Base-by-base conservation (phyloP, 768 basidiomycete species). In the Gymnopilus dilepis region DNA sequence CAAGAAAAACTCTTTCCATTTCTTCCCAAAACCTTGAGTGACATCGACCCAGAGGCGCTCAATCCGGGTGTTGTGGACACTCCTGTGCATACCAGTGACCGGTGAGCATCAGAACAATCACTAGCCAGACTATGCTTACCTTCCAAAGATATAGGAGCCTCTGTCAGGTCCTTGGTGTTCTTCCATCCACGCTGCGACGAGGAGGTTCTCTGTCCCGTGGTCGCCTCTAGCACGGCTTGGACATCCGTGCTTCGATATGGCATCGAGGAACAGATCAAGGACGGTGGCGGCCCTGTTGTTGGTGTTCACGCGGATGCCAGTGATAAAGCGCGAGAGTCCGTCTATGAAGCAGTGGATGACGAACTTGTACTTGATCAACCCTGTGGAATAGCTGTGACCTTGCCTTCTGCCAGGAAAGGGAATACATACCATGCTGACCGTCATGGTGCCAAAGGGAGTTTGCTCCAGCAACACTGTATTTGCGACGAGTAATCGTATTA, bases 11-110 rank as follows among this genome's bases (percentile, higher is more conserved):
- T 73, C 78, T 0, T 71, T 38, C 83, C 83, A 84, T 12, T 24
- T 41, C 2, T 71, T 66, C 0, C 67, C 75, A 73, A 84, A 83
- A 8, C 78, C 73, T 0, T 58, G 40, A 0, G 79, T 78, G 38
- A 80, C 70, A 48, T 83, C 80, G 13, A 80, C 73, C 81, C 81
- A 83, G 0, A 83, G 67, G 0, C 72, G 54, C 62, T 84, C 82
- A 60, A 83, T 83, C 0, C 73, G 67, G 0, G 77, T 77, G 56
- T 84, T 85, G 4, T 67, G 63, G 0, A 78, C 79, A 19, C n/a
- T 21, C 8, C 42, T 43, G 19, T 21, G 42, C 42, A 38, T n/a
- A n/a, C n/a, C 34, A 3, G 11, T 11, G 34, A 37, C 34, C 9
- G 34, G 34, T 37, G 15, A 37, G 15, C 15, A 37, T 9, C 11